Percentiles rank a stretch among this genome's conserved stretches.
These are phyloP conservation scores for Phaeoacremonium minimum DNA, from an alignment of 2,329 filamentous ascomycete genomes.

Conservation along the genomic window DNA sequence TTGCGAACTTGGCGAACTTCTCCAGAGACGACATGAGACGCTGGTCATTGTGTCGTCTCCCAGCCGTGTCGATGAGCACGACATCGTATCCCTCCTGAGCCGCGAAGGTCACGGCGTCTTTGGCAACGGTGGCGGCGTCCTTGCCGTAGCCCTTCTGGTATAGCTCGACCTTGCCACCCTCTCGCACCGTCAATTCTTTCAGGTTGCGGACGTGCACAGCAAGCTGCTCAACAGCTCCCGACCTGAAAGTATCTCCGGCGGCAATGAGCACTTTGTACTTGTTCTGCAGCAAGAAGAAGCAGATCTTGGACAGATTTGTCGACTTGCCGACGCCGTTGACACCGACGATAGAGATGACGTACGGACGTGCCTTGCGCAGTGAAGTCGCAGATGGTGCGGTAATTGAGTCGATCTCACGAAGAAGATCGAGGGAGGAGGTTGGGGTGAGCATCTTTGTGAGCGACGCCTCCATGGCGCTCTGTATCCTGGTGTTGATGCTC, in stretches of 20 bases:
- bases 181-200: slow-evolving; percentile 79
- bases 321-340: slow-evolving; percentile 99
- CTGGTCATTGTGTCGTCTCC: slow-evolving; percentile 90
- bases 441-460: slow-evolving; percentile 94
- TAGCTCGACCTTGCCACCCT: slow-evolving; percentile 81
- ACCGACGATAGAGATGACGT: slow-evolving; percentile 96
- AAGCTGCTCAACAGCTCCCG: slow-evolving; percentile 93
- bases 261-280: slow-evolving; percentile 59
- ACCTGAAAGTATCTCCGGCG: slow-evolving; percentile 82
- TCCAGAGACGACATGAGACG: slow-evolving; percentile 94
- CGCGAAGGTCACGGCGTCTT: slow-evolving; percentile 84
- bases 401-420: slow-evolving; percentile 85
- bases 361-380: slow-evolving; percentile 67
- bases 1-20: slow-evolving; percentile 94
- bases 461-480: slow-evolving; percentile 84
- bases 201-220: slow-evolving; percentile 93
- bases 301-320: slow-evolving; percentile 95
- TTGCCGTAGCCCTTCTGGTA: slow-evolving; percentile 98
- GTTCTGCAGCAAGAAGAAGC: slow-evolving; percentile 96
- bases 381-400: slow-evolving; percentile 62
- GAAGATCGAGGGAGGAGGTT: slow-evolving; percentile 87
- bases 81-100: slow-evolving; percentile 77
- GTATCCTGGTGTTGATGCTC: slow-evolving; percentile 77
- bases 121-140: slow-evolving; percentile 91
- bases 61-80: slow-evolving; percentile 94